Base-by-base conservation (phyloP, 2,329 filamentous ascomycete species). In the Trichoderma arundinaceum region DNA sequence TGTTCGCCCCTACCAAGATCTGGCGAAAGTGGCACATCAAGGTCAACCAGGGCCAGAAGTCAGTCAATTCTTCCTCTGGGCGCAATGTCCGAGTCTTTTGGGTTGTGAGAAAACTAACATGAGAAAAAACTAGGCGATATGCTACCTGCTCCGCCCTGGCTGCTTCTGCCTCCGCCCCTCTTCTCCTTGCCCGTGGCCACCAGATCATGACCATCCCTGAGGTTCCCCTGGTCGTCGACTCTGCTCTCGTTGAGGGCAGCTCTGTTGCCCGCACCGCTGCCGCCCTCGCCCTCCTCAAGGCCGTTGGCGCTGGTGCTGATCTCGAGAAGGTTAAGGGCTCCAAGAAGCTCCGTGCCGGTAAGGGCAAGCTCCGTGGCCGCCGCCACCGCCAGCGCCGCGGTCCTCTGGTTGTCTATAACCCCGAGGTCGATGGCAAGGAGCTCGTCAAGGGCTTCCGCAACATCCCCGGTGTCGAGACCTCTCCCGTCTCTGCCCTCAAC, bases 11-110 rank as follows among this genome's bases (percentile, higher is more conserved):
- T 74, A 99, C 95, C 85, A 99, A 99, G 91, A 91, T 97, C 86
- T 99, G 95, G 96, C 89, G 95, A 83, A 97, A 97, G 88, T 99
- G 95, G 96, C 95, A 99, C 88, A 88, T 97, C 88, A 98, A 98
- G 93, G 89, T 99, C 89, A 97, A 96, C 89, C 89, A 96, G 83
- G 91, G 91, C 83, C 95, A 99, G 89, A 97, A 95, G 92, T 93
- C 81, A 83, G 88, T 81, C 35, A 56, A 69, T 62, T 68, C 19
- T 17, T 41, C 7, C 32, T 39, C 7, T 13, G 33, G 10, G 28
- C 2, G 53, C 8, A 39, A 28, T 49, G 7, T 7, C 19, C n/a
- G 17, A 19, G 7, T 32, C 10, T 15, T 15, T 39, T 15, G n/a
- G 60, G 43, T 13, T 33, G 6, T 39, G 35, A 13, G n/a, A 53